phyloP scores from a whole-genome alignment of 2,329 filamentous ascomycete genomes.

The Xylaria sp. region DNA sequence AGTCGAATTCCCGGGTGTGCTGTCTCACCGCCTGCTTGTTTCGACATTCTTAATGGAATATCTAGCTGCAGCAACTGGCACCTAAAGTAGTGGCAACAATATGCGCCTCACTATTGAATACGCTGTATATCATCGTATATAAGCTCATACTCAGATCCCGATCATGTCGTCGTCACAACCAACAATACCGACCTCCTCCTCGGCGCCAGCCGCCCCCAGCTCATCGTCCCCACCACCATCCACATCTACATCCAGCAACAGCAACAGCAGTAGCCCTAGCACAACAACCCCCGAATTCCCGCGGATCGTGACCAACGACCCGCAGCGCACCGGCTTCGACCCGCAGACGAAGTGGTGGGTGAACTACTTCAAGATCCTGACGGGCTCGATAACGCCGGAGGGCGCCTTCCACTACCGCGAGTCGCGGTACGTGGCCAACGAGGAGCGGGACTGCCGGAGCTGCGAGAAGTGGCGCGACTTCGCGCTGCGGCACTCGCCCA shows the following conservation, averaged over 20 bases:
- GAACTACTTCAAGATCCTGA: conserved; percentile 86
- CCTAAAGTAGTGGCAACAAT: neutral
- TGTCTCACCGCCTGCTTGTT: conserved; percentile 38
- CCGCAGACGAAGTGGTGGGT: conserved; percentile 74
- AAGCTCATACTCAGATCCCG: neutral
- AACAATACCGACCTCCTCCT: conserved; percentile 26
- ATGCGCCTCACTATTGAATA: neutral
- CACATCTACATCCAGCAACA: conserved; percentile 13
- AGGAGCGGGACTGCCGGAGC: conserved; percentile 79
- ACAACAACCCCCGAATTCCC: conserved; percentile 37
- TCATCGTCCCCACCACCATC: conserved; percentile 6
- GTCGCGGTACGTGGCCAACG: conserved; percentile 78
- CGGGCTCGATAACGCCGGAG: conserved; percentile 75
- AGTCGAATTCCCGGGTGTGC: neutral
- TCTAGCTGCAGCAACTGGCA: neutral
- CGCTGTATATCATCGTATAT: neutral
- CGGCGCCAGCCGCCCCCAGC: conserved; percentile 21
- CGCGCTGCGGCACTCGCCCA: conserved; percentile 84
- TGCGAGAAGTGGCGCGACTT: conserved; percentile 88
- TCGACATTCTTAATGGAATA: neutral
- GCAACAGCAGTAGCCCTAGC: conserved; percentile 2
- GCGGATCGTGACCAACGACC: conserved; percentile 65
- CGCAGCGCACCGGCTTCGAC: conserved; percentile 71
- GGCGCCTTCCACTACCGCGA: conserved; percentile 81
- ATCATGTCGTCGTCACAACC: conserved; percentile 40